phyloP scores from a whole-genome alignment of 345 rosid genomes.

The Psidium guajava region DNA sequence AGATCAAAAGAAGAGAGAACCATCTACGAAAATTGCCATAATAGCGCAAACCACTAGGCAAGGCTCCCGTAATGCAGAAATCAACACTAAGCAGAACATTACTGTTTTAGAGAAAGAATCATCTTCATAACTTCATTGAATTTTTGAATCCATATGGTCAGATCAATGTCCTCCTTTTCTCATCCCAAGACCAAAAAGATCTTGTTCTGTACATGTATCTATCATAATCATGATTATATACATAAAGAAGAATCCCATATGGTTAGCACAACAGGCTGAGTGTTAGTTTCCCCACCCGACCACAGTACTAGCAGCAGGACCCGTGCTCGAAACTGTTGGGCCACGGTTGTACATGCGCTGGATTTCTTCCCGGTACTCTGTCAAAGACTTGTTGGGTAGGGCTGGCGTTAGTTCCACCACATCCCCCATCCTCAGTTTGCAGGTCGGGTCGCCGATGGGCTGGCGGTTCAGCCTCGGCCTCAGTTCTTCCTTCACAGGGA shows the following conservation, averaged over 20 bases:
- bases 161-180: not conserved
- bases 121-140: not conserved
- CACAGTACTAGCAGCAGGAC: not conserved
- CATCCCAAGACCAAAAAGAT: not conserved
- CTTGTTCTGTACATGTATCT: not conserved
- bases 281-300: conserved; percentile 1
- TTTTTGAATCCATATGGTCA: not conserved
- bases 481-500: conserved; percentile 69
- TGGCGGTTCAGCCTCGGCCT: conserved; percentile 72
- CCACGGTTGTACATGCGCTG: conserved; percentile 82
- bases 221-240: not conserved
- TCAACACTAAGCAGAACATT: not conserved
- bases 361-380: conserved; percentile 84
- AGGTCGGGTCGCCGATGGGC: conserved; percentile 49
- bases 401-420: conserved; percentile 91
- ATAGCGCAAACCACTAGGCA: not conserved
- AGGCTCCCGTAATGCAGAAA: not conserved
- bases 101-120: not conserved
- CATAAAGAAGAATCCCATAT: not conserved
- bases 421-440: conserved; percentile 86
- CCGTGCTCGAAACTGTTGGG: conserved; percentile 5
- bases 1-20: not conserved
- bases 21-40: not conserved
- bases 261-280: not conserved
- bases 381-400: conserved; percentile 67